Conservation (phyloP, 345 rosid species). For the Citrus sp. region DNA sequence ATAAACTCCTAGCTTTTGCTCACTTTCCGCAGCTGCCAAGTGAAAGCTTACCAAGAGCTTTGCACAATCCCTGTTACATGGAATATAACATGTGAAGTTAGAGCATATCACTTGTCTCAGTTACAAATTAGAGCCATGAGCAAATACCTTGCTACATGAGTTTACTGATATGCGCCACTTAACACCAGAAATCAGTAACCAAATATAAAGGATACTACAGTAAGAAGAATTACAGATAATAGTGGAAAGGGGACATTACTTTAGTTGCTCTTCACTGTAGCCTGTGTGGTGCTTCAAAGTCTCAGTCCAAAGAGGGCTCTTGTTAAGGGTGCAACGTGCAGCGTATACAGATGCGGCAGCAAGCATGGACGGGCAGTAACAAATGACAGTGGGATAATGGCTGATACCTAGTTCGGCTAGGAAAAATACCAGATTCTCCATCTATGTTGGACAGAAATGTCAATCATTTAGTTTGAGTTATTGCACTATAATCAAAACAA, state of each 20-base stretch:
- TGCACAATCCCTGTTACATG: slow-evolving; percentile 58
- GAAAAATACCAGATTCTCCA: slow-evolving; percentile 69
- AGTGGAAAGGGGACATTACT: slow-evolving; percentile 29
- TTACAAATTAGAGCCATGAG: background rate
- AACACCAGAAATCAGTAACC: background rate
- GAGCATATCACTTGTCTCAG: background rate
- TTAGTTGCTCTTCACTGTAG: slow-evolving; percentile 54
- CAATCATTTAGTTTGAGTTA: background rate
- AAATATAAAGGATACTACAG: background rate
- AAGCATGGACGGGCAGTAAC: slow-evolving; percentile 57
- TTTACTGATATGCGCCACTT: background rate
- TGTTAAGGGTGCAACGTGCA: slow-evolving; percentile 64
- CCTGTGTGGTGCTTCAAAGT: slow-evolving; percentile 75
- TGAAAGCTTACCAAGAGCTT: slow-evolving; percentile 55
- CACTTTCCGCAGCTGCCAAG: slow-evolving; percentile 46
- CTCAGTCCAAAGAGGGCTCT: slow-evolving; percentile 66
- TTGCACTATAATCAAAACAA: background rate
- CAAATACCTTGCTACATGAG: no score
- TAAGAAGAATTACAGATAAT: background rate
- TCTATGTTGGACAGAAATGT: slow-evolving; percentile 28
- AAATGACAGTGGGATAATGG: slow-evolving; percentile 43
- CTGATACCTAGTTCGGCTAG: slow-evolving; percentile 70
- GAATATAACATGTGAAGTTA: background rate
- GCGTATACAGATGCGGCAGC: slow-evolving; percentile 91
- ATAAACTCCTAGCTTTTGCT: slow-evolving; percentile 42